Evolutionary conservation across 495 filamentous ascomycete species (phyloP), one percentile per base, ranked within the genome.

Genomic region (Neurospora cerealis): DNA sequence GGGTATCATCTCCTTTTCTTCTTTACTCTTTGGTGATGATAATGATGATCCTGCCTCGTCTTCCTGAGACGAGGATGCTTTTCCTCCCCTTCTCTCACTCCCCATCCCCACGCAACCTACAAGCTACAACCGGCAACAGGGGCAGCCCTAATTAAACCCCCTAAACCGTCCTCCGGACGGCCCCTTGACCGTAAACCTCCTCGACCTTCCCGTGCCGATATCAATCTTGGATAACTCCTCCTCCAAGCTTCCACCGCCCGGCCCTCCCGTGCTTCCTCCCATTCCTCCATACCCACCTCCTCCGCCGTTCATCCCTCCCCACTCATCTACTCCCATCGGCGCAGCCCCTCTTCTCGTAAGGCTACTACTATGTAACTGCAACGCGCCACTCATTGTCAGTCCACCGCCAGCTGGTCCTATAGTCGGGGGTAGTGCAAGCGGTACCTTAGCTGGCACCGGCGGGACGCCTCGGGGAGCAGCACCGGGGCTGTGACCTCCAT

Each of bases 141-240:
- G 46, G 46, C 48, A 66, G 15, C 54, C 4, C 54, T 66, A 66
- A 34, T 66, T 66, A 36, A 66, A 66, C 54, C 54, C 54, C 54
- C 54, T 66, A 19, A 66, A 66, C 28, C 54, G 11, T 4, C 54
- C 54, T 3, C 54, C 54, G 2, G 54, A 62, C 54, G 54, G 54
- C 7, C 54, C 54, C 28, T 62, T 62, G 3, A 62, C 54, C 54
- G 54, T 66, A 9, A 66, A 66, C 46, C 77, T 74, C 70, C 77
- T 72, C 37, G 76, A 78, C 72, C 85, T 76, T 5, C 86, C 87
- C n/a, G 82, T 82, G 34, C 93, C 93, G 74, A 97, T 92, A 82
- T 97, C 93, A 75, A 97, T 97, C 38, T 85, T 88, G 74, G 88
- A 89, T 81, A 97, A 86, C 82, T 97, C 94, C 72, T 93, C 88